Evolutionary conservation across 2,329 filamentous ascomycete genomes (phyloP), one percentile per base, ranked within the genome.

Genomic region (Paraphaeosphaeria sporulosa): DNA sequence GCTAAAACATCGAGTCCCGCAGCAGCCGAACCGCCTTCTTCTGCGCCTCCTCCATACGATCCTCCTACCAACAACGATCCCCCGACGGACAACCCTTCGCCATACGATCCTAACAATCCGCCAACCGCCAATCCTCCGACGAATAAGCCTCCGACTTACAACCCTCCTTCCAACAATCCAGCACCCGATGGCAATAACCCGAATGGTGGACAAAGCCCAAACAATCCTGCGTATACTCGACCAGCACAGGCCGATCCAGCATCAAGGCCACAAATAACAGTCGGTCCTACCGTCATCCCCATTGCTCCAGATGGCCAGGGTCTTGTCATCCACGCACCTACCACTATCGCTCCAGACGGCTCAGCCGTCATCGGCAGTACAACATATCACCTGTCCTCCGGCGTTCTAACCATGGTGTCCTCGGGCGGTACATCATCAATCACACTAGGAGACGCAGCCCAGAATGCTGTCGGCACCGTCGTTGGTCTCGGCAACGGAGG

Each of bases 231-330:
- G n/a, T 25, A 27, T 3, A 34, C 17, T 25, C 32, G 34, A 8
- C 49, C 34, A 34, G 19, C 34, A 50, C 30, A 15, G 17, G 47
- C 27, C 17, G 32, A 25, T 32, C 19, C 38, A 23, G 40, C 23
- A 27, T 27, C 50, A 2, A 36, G 52, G 36, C 52, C 52, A 46
- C 52, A 47, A 2, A 55, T 55, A 12, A 55, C 52, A 10, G 27
- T 25, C 12, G 52, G 52, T 7, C 52, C 52, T 19, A 55, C 42
- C 30, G 10, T 55, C 36, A 46, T 55, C 4, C 52, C 52, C n/a
- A 10, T 55, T 15, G 52, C 52, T 13, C 52, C 42, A 17, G 30
- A 55, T 12, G 42, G 42, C 9, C 52, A 55, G 17, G 52, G 52
- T n/a, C 9, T 55, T 10, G 30, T 55, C 5, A 34, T 55, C 15